Percentiles rank a stretch among this genome's conserved stretches.
Conservation (phyloP, 257 asterid species). For the Solanum pennellii region DNA sequence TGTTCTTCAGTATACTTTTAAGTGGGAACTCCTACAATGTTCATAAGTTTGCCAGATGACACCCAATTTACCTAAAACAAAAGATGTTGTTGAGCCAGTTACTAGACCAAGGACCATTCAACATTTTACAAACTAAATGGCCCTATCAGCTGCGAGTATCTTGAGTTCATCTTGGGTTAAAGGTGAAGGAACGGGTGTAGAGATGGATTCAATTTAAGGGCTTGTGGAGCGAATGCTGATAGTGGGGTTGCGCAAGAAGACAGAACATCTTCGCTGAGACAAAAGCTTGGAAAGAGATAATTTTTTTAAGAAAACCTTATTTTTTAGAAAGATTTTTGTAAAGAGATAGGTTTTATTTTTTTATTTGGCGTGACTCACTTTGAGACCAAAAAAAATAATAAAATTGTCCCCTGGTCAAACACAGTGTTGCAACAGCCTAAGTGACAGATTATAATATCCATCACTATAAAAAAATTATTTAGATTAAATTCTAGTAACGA, state of each 20-base stretch:
- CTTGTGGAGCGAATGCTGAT: constrained; percentile 1
- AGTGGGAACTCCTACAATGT: constrained; percentile 73
- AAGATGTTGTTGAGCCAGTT: constrained; percentile 96
- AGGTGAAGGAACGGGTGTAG: constrained; percentile 29
- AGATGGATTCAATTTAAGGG: constrained; percentile 19
- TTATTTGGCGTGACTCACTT: no score
- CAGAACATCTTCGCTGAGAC: not conserved
- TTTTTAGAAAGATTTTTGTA: no score
- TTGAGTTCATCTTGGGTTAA: constrained; percentile 82
- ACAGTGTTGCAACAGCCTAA: no score
- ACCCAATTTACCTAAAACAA: constrained; percentile 81
- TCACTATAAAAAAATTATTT: no score
- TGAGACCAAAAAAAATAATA: no score
- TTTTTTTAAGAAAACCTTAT: no score
- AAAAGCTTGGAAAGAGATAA: no score
- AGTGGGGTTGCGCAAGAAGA: not conserved
- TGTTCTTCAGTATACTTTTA: constrained; percentile 70
- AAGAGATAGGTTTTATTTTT: no score
- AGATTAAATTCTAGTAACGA: no score
- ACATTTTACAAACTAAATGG: constrained; percentile 62
- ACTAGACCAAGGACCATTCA: constrained; percentile 97
- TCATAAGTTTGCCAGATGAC: constrained; percentile 51
- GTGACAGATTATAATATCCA: no score
- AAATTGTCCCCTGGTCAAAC: no score
- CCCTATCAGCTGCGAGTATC: constrained; percentile 83